Evolutionary conservation across 2,329 filamentous ascomycete species (phyloP).

Genomic region (Pseudopithomyces chartarum): DNA sequence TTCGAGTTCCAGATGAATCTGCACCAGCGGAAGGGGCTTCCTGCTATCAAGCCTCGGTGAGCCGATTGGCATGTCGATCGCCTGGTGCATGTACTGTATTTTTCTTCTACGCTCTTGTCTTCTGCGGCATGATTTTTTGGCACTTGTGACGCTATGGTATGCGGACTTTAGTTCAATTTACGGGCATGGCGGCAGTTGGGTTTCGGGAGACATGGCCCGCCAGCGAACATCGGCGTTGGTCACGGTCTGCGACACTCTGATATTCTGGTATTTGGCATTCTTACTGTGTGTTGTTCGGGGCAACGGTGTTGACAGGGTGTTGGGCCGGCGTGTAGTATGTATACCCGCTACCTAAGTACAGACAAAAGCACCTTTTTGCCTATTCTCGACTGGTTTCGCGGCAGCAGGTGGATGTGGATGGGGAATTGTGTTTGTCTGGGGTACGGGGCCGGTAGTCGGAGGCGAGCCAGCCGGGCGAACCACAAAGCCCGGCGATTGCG

Average conservation of each 20-base stretch:
- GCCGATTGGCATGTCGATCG: background rate
- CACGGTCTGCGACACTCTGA: background rate
- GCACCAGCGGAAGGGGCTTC: constrained; percentile 60
- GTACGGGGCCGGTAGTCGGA: constrained; percentile 26
- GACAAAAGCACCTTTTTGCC: constrained; percentile 7
- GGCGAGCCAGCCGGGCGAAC: constrained; percentile 28
- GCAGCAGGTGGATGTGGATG: background rate
- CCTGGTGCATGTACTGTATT: background rate
- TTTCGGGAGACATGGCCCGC: constrained; percentile 4
- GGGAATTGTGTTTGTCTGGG: constrained; percentile 6
- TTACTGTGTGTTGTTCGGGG: background rate
- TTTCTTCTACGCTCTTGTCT: background rate
- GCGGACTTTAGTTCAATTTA: constrained; percentile 7
- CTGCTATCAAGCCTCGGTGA: constrained; percentile 47
- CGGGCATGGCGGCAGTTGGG: constrained; percentile 14
- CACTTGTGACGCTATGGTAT: constrained; percentile 8
- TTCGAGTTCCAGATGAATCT: constrained; percentile 74
- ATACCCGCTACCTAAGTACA: constrained; percentile 12
- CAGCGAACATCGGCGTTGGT: constrained; percentile 11
- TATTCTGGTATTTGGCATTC: background rate
- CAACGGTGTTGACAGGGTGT: background rate
- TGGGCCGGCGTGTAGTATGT: constrained; percentile 4
- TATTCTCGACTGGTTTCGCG: background rate
- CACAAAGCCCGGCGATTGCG: constrained; percentile 30
- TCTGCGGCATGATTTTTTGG: constrained; percentile 5